Conservation (phyloP, 805 yeast species). For the Danielia oregonensis region DNA sequence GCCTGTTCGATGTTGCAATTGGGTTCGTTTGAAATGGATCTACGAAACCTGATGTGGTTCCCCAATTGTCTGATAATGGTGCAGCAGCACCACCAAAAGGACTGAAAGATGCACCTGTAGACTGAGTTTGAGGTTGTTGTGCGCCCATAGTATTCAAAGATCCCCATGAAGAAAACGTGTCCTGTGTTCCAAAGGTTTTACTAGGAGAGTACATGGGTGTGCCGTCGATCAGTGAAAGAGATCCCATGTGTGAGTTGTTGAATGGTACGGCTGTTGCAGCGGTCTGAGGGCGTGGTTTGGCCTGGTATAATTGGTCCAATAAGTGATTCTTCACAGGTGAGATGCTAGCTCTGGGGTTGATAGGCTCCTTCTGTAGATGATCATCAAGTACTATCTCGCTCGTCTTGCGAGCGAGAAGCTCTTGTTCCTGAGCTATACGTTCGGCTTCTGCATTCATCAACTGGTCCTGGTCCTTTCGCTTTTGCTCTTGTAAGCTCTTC, state of each 20-base stretch:
- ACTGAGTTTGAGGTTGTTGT: background rate
- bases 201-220: slow-evolving; percentile 1
- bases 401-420: background rate
- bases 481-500: slow-evolving; percentile 7
- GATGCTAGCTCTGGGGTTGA: background rate
- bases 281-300: slow-evolving; percentile 22
- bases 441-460: background rate
- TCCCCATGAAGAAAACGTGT: background rate
- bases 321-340: slow-evolving; percentile 19
- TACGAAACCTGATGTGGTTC: background rate
- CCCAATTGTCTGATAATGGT: background rate
- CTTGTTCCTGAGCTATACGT: background rate
- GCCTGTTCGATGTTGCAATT: background rate
- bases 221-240: background rate
- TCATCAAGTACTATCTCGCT: background rate
- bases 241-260: slow-evolving; percentile 2
- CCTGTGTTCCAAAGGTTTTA: background rate
- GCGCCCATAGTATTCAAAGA: background rate
- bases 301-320: slow-evolving; percentile 33
- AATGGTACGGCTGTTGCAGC: slow-evolving; percentile 8
- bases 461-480: background rate
- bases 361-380: background rate
- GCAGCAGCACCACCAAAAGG: background rate
- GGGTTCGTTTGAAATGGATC: background rate
- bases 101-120: background rate